These are phyloP conservation scores for Fusarium bulbicola DNA, from an alignment of 2,329 filamentous ascomycete species.

Conservation along the genomic window DNA sequence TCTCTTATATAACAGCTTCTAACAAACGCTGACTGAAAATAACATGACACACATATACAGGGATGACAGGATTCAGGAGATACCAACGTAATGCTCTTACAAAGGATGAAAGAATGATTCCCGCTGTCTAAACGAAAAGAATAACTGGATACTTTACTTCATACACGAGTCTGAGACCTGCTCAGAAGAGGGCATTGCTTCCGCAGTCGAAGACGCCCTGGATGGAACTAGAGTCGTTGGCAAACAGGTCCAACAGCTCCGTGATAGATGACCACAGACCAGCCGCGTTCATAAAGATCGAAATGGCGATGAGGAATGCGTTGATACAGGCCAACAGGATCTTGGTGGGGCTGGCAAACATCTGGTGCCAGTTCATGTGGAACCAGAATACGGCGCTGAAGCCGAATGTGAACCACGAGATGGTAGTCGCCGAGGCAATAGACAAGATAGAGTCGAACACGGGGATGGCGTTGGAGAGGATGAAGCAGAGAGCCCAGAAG, in stretches of 20 bases:
- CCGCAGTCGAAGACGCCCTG: conserved; percentile 48
- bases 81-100: conserved; percentile 24
- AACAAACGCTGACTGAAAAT: conserved; percentile 17
- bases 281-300: conserved; percentile 49
- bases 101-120: conserved; percentile 21
- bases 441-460: conserved; percentile 51
- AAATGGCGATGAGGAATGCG: conserved; percentile 44
- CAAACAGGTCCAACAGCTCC: conserved; percentile 45
- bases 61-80: conserved; percentile 10
- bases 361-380: conserved; percentile 48
- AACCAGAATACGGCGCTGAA: conserved; percentile 50
- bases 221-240: conserved; percentile 39
- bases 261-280: conserved; percentile 49
- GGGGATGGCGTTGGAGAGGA: conserved; percentile 50
- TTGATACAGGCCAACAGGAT: conserved; percentile 44
- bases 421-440: conserved; percentile 49
- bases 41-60: conserved; percentile 42
- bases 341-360: conserved; percentile 43
- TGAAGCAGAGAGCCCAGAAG: conserved; percentile 49
- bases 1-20: conserved; percentile 45
- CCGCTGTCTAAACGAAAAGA: conserved; percentile 24
- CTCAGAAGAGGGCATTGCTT: conserved; percentile 48
- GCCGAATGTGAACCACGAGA: conserved; percentile 51
- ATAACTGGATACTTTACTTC: conserved; percentile 16
- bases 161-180: conserved; percentile 15